Base-by-base conservation (phyloP, 768 basidiomycete species). In the Trametes cinnabarina region DNA sequence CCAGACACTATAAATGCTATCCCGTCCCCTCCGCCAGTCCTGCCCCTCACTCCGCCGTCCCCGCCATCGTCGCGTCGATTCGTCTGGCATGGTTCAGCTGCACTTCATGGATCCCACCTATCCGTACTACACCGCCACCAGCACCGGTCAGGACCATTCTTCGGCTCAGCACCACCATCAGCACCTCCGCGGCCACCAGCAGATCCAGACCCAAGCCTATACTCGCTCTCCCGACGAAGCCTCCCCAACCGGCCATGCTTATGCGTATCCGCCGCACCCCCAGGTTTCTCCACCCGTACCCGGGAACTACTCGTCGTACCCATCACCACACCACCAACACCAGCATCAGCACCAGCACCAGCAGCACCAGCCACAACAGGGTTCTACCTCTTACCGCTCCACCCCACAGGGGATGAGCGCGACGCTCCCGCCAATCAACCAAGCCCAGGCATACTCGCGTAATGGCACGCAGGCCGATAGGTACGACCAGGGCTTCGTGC, bases 51-150 rank as follows among this genome's bases (percentile, higher is more conserved):
- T 30, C 26, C 30, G 22, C 48, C 47, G 48, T 34, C 42, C 57
- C 55, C 34, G 26, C 39, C 58, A 22, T 42, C 62, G 37, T 48
- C 34, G 30, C 12, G 7, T 6, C 30, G 12, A 32, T 40, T 28
- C 56, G 42, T 17, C 53, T 43, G 50, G 32, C 35, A 60, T 55
- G 59, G 55, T 61, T 50, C 44, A 39, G 23, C 50, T 58, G 17
- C 46, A 37, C 54, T 23, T 46, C 5, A 61, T 61, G 60, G 55
- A 61, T 41, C 46, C 55, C 32, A 15, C 17, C 55, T 61, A 61
- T 47, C 34, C 55, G 1, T 55, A 55, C 60, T 61, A 61, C 60
- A 47, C 44, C 55, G 55, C 54, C 44, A 43, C 49, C 23, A 47
- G 28, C 51, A 46, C 39, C 39, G 54, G 46, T 23, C 54, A 47